Conservation (phyloP, 75 land plant genomes). For the Gnetum montanum region DNA sequence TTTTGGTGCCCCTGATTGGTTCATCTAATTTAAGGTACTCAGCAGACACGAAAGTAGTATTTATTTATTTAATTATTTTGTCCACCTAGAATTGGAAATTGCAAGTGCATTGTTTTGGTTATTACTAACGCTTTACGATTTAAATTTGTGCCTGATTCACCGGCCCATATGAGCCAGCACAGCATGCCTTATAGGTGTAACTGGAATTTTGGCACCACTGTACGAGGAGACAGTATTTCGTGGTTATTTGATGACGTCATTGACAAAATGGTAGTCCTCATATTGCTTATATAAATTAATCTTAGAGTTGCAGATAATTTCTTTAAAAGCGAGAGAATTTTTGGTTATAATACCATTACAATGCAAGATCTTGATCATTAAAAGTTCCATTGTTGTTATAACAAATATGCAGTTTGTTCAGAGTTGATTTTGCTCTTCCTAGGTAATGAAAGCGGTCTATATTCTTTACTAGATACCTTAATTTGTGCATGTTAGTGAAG, state of each 20-base stretch:
- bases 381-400: too few relatives aligned
- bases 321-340: too few relatives aligned
- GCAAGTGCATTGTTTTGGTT: neutral
- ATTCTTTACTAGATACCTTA: too few relatives aligned
- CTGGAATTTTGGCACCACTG: slow-evolving; percentile 85
- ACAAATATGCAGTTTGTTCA: too few relatives aligned
- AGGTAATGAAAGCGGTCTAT: too few relatives aligned
- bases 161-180: slow-evolving; percentile 42
- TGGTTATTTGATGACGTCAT: slow-evolving; percentile 84
- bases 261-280: slow-evolving; percentile 92
- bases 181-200: slow-evolving; percentile 65
- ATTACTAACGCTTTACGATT: neutral
- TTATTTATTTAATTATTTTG: neutral
- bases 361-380: too few relatives aligned
- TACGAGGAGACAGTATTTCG: slow-evolving; percentile 93
- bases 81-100: neutral
- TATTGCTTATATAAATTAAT: neutral
- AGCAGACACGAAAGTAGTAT: neutral
- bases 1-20: slow-evolving; percentile 84
- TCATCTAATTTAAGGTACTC: slow-evolving; percentile 71
- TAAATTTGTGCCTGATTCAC: neutral
- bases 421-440: too few relatives aligned
- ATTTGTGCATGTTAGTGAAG: too few relatives aligned
- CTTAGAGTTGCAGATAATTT: neutral
- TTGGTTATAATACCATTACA: too few relatives aligned